These are phyloP conservation scores for Cordyceps javanica DNA, from an alignment of 2,329 filamentous ascomycete genomes.

Conservation along the genomic window DNA sequence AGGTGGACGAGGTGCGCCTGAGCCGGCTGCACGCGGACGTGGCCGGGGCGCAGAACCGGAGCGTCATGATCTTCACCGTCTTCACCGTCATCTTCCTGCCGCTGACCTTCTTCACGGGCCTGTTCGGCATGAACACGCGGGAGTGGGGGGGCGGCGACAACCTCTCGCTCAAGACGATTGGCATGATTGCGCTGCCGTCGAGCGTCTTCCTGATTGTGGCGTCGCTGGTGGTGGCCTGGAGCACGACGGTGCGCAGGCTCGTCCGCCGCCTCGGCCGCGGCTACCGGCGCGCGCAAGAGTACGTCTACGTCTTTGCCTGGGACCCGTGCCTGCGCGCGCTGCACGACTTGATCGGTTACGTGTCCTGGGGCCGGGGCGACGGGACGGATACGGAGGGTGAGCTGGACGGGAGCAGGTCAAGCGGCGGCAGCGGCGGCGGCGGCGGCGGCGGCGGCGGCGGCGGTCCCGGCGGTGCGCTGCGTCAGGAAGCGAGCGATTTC, in stretches of 20 bases:
- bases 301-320: constrained; percentile 20
- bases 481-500: constrained; percentile 33
- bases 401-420: constrained; percentile 16
- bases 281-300: constrained; percentile 14
- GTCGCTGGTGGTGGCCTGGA: constrained; percentile 52
- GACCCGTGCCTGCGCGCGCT: constrained; percentile 17
- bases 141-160: constrained; percentile 51
- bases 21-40: constrained; percentile 57
- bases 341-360: not conserved
- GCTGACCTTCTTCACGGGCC: constrained; percentile 57
- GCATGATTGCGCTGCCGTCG: constrained; percentile 40
- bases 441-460: not conserved
- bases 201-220: constrained; percentile 42
- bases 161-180: constrained; percentile 38
- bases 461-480: constrained; percentile 14
- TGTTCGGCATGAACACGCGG: constrained; percentile 59
- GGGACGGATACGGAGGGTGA: not conserved
- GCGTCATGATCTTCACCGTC: constrained; percentile 60
- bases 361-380: not conserved
- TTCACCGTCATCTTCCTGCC: constrained; percentile 60
- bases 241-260: constrained; percentile 34
- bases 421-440: constrained; percentile 14
- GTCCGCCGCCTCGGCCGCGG: constrained; percentile 20
- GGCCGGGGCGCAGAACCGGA: constrained; percentile 54
- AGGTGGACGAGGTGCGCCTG: constrained; percentile 59